phyloP scores from a whole-genome alignment of 139 green algal species.

The Ettlia oleoabundans region DNA sequence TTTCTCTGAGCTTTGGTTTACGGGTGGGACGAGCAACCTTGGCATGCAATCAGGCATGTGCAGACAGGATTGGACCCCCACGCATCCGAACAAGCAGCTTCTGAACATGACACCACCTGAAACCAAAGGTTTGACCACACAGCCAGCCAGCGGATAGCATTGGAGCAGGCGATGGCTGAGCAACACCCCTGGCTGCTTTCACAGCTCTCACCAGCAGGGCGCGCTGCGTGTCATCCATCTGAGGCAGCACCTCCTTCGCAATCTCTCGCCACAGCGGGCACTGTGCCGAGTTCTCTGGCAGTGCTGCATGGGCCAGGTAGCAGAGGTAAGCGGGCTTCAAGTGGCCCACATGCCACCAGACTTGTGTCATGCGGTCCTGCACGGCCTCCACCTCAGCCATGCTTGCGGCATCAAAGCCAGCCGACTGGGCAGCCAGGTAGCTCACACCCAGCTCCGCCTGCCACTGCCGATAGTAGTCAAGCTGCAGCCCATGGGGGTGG shows the following conservation, averaged over 20 bases:
- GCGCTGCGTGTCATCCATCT: neutral
- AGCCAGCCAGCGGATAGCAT: neutral
- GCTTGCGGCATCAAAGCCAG: neutral
- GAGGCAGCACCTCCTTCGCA: conserved; percentile 7
- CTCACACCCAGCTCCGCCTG: neutral
- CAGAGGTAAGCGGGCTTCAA: neutral
- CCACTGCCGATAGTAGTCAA: neutral
- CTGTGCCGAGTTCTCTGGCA: neutral
- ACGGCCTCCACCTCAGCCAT: neutral
- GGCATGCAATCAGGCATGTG: too few relatives aligned
- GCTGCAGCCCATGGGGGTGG: neutral
- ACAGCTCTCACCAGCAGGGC: conserved; percentile 14
- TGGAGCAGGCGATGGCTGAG: neutral
- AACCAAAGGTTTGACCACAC: neutral
- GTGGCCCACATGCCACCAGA: neutral
- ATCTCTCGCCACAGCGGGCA: conserved; percentile 27
- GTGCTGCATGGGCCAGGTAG: neutral
- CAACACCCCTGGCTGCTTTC: too few relatives aligned
- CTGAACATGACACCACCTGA: too few relatives aligned
- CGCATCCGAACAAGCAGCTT: too few relatives aligned
- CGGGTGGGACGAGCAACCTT: too few relatives aligned
- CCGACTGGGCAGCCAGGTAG: neutral
- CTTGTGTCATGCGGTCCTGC: neutral
- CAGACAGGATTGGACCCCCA: too few relatives aligned
- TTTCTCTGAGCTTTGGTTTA: neutral